Evolutionary conservation across 768 basidiomycete genomes (phyloP).

Genomic region (Russula ochroleuca): DNA sequence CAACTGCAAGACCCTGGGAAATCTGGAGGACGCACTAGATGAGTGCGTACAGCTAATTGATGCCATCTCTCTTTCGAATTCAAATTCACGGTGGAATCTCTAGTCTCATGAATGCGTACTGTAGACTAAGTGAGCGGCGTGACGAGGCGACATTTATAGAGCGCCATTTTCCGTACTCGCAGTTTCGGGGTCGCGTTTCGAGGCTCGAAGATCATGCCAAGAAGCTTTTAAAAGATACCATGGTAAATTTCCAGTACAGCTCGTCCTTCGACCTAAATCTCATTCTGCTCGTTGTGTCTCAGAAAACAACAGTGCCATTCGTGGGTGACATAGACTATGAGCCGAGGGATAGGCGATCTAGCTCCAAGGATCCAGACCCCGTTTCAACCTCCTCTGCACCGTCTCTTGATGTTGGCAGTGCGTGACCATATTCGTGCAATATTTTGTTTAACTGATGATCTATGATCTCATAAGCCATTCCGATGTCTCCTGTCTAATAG

Average conservation of each 20-base stretch:
- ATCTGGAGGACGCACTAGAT: background rate
- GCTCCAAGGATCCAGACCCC: background rate
- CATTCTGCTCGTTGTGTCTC: background rate
- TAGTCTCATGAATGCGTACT: background rate
- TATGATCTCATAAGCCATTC: background rate
- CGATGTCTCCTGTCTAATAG: background rate
- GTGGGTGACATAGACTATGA: background rate
- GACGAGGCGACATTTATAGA: background rate
- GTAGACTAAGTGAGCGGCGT: background rate
- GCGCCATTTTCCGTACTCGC: background rate
- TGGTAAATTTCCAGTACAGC: background rate
- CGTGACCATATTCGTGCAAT: background rate
- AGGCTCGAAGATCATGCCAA: background rate
- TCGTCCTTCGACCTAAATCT: background rate
- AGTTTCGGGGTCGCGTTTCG: background rate
- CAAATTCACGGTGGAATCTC: background rate
- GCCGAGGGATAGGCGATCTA: background rate
- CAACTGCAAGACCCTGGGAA: background rate
- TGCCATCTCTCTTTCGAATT: background rate
- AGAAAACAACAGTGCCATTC: background rate
- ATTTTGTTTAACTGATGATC: background rate
- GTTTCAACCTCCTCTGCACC: too few species aligned
- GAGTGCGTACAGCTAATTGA: background rate
- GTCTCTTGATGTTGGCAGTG: background rate
- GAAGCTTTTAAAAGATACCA: background rate